Percentiles rank a stretch among this genome's conserved stretches.
These are phyloP conservation scores for Cystofilobasidium macerans DNA, from an alignment of 768 basidiomycete genomes.

Conservation along the genomic window DNA sequence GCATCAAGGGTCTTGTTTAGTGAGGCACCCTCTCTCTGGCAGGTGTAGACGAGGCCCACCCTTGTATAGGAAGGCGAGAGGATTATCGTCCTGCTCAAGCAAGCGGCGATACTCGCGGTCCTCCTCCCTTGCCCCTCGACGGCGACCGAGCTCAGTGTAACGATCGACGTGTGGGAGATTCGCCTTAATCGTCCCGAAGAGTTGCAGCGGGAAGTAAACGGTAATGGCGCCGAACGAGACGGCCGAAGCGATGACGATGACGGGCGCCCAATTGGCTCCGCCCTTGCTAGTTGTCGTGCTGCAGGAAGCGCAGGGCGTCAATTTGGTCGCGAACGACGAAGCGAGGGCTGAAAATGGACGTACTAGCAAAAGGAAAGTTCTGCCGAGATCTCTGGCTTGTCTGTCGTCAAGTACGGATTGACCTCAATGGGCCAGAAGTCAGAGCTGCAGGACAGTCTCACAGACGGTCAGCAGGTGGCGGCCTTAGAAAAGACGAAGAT, in stretches of 20 bases:
- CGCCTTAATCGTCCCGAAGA: slow-evolving; percentile 48
- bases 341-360: too few relatives aligned
- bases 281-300: slow-evolving; percentile 62
- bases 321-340: too few relatives aligned
- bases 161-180: slow-evolving; percentile 56
- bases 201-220: slow-evolving; percentile 57
- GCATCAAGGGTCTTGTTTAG: neutral
- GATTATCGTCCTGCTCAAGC: slow-evolving; percentile 53
- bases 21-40: neutral
- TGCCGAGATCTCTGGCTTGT: neutral
- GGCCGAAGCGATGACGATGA: slow-evolving; percentile 50
- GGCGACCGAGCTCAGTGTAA: slow-evolving; percentile 61
- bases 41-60: slow-evolving; percentile 41
- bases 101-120: slow-evolving; percentile 61
- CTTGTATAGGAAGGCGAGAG: slow-evolving; percentile 59
- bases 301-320: slow-evolving; percentile 37
- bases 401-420: slow-evolving; percentile 50
- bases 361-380: slow-evolving; percentile 12
- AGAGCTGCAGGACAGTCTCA: slow-evolving; percentile 42
- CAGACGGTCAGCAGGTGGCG: neutral
- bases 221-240: slow-evolving; percentile 50
- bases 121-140: slow-evolving; percentile 48
- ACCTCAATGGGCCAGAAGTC: slow-evolving; percentile 58
- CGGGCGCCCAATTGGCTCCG: slow-evolving; percentile 57
- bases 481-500: neutral